Conservation (phyloP, 768 basidiomycete species). For the Suillus discolor region DNA sequence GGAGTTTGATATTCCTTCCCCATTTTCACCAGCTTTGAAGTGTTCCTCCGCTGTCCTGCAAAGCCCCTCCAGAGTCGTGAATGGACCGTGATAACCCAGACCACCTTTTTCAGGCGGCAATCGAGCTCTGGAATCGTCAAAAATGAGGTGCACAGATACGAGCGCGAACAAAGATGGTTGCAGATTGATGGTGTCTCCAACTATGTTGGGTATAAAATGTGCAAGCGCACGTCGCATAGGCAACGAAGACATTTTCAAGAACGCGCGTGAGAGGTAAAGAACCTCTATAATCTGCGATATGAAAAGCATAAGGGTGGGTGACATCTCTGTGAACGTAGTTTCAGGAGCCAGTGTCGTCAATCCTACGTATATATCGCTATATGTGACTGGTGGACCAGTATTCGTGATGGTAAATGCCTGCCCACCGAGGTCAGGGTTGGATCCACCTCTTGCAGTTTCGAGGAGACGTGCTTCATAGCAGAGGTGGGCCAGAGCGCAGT, state of each 20-base stretch:
- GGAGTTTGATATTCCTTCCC: slow-evolving; percentile 41
- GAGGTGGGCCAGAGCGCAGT: slow-evolving; percentile 71
- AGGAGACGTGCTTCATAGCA: slow-evolving; percentile 73
- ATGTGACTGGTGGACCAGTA: slow-evolving; percentile 62
- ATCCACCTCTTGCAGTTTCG: slow-evolving; percentile 44
- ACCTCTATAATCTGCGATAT: slow-evolving; percentile 61
- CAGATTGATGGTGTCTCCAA: slow-evolving; percentile 53
- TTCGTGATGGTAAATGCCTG: slow-evolving; percentile 70
- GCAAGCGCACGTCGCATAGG: slow-evolving; percentile 36
- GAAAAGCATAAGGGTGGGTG: slow-evolving; percentile 66
- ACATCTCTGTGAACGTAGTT: slow-evolving; percentile 54
- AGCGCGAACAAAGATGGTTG: slow-evolving; percentile 63
- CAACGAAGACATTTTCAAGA: slow-evolving; percentile 36
- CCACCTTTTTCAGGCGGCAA: slow-evolving; percentile 57
- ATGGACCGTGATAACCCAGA: slow-evolving; percentile 61
- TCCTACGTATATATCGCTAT: slow-evolving; percentile 60
- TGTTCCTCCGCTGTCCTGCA: slow-evolving; percentile 57
- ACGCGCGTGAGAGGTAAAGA: slow-evolving; percentile 50
- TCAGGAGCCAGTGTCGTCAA: slow-evolving; percentile 61
- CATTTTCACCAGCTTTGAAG: slow-evolving; percentile 36
- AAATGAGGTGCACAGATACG: slow-evolving; percentile 55
- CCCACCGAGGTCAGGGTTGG: slow-evolving; percentile 70
- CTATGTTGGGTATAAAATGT: slow-evolving; percentile 44
- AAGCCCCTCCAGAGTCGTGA: slow-evolving; percentile 61
- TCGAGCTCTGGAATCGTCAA: slow-evolving; percentile 68